These are phyloP conservation scores for Phytophthora nicotianae DNA, from an alignment of 352 stramenopile species.

Conservation along the genomic window DNA sequence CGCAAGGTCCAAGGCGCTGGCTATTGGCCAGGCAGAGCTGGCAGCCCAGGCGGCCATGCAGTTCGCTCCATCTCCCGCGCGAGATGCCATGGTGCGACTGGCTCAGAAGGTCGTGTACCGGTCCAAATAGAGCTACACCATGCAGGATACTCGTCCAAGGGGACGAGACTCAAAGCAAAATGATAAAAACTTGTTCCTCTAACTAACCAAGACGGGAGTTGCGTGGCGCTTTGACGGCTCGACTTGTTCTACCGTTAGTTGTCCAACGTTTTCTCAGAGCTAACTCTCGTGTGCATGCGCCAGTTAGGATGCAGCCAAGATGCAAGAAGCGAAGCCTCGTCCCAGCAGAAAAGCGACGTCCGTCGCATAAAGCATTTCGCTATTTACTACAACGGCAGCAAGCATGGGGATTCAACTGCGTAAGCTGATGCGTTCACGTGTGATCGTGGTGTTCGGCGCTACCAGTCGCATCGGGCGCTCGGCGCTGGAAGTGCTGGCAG, in stretches of 20 bases:
- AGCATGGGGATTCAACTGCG: conserved; percentile 63
- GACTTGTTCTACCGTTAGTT: conserved; percentile 11
- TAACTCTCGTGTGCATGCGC: conserved; percentile 20
- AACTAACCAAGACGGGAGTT: conserved; percentile 5
- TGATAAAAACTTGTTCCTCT: conserved; percentile 29
- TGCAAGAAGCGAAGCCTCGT: conserved; percentile 20
- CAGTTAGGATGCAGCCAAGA: conserved; percentile 24
- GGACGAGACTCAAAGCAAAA: conserved; percentile 22
- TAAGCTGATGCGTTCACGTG: conserved; percentile 57
- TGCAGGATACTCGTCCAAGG: conserved; percentile 9
- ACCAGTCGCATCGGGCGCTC: conserved; percentile 70
- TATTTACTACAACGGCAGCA: conserved; percentile 12
- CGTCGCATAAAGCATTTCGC: conserved; percentile 15
- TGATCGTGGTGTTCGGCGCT: conserved; percentile 81
- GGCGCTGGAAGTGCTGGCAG: conserved; percentile 53
- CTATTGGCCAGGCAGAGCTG: conserved; percentile 96
- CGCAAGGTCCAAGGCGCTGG: conserved; percentile 93
- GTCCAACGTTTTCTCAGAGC: too few species aligned
- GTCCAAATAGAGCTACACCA: conserved; percentile 77
- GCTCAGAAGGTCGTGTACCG: conserved; percentile 88
- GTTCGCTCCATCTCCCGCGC: conserved; percentile 79
- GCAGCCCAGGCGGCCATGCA: conserved; percentile 93
- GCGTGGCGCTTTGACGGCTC: not conserved
- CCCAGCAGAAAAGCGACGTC: conserved; percentile 27
- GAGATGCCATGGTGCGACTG: conserved; percentile 87